Percentiles rank a stretch among this genome's conserved stretches.
phyloP scores from a whole-genome alignment of 805 yeast species.

The Yarrowia sp. region DNA sequence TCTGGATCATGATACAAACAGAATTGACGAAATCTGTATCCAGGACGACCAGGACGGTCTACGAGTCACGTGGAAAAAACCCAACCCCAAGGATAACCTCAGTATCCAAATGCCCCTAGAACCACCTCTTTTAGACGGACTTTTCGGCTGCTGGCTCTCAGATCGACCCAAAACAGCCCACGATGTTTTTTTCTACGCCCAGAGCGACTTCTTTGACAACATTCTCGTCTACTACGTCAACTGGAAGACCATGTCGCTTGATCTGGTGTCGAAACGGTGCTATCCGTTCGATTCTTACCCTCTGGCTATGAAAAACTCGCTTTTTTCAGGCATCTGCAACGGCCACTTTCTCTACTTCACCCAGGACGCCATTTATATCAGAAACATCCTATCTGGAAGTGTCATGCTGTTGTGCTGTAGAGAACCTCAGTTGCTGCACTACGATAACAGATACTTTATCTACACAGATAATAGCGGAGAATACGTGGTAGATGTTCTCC shows the following conservation, averaged over 20 bases:
- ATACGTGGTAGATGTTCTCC: neutral
- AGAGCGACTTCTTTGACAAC: neutral
- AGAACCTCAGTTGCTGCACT: neutral
- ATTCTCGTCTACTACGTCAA: slow-evolving; percentile 6
- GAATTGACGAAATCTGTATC: neutral
- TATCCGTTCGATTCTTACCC: neutral
- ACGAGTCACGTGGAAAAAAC: neutral
- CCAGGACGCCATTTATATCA: neutral
- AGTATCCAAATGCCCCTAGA: neutral
- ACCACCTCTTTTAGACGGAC: neutral
- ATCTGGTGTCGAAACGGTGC: neutral
- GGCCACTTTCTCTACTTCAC: neutral
- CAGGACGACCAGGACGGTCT: neutral
- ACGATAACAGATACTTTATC: slow-evolving; percentile 2
- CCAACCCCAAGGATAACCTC: neutral
- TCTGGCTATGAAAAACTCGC: slow-evolving; percentile 4
- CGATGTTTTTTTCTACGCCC: neutral
- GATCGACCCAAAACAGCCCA: neutral
- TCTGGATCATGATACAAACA: neutral
- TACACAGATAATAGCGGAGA: neutral
- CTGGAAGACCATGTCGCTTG: neutral
- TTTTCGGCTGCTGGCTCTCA: neutral
- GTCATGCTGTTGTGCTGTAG: neutral
- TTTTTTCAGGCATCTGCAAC: neutral
- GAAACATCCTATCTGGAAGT: neutral